phyloP scores from a whole-genome alignment of 805 yeast genomes.

The Lachancea meyersii region DNA sequence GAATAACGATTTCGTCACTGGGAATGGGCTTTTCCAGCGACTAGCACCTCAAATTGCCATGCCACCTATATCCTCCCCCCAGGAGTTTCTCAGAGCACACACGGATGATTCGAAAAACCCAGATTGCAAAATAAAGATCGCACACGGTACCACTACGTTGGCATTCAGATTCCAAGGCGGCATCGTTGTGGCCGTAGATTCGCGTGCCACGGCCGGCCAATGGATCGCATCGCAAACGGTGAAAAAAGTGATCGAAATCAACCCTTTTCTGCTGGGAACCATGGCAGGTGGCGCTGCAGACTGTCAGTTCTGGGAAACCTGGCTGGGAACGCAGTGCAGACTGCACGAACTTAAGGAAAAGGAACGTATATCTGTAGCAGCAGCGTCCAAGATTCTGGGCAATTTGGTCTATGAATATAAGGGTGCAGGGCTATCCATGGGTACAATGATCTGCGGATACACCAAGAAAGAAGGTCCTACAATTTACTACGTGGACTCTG shows the following conservation, averaged over 20 bases:
- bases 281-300: slow-evolving; percentile 99
- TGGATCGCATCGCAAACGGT: slow-evolving; percentile 99
- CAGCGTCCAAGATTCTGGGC: slow-evolving; percentile 89
- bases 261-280: slow-evolving; percentile 90
- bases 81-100: slow-evolving; percentile 93
- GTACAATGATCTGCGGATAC: slow-evolving; percentile 97
- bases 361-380: slow-evolving; percentile 91
- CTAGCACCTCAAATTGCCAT: slow-evolving; percentile 56
- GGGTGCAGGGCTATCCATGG: slow-evolving; percentile 99
- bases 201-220: slow-evolving; percentile 95
- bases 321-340: slow-evolving; percentile 96
- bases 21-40: slow-evolving; percentile 26
- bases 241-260: slow-evolving; percentile 93
- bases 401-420: slow-evolving; percentile 89
- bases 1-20: slow-evolving; percentile 33
- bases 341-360: slow-evolving; percentile 90
- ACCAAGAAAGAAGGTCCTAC: slow-evolving; percentile 95
- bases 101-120: slow-evolving; percentile 92
- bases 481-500: slow-evolving; percentile 92
- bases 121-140: slow-evolving; percentile 91
- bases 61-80: slow-evolving; percentile 84
- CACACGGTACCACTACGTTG: slow-evolving; percentile 98
- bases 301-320: slow-evolving; percentile 98
- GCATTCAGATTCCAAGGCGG: slow-evolving; percentile 97
- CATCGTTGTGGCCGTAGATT: slow-evolving; percentile 92